Conservation (phyloP, 108 stramenopile genomes). For the Epithemia pelagica region DNA sequence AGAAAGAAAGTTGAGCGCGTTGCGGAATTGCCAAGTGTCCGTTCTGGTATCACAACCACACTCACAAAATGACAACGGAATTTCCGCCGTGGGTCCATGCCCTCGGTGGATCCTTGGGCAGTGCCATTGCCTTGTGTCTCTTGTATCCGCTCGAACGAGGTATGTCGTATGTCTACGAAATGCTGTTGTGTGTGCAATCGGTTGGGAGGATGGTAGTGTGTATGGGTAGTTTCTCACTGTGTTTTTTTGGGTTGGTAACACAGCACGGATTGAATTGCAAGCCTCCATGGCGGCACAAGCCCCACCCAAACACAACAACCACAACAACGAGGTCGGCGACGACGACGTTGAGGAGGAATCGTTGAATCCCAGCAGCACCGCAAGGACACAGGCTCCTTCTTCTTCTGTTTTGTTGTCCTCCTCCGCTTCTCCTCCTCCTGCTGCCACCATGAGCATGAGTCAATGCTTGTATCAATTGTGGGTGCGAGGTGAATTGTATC, state of each 20-base stretch:
- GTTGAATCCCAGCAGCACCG: not conserved
- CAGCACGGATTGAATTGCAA: not conserved
- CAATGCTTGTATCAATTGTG: not conserved
- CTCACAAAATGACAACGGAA: too few relatives aligned
- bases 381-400: too few relatives aligned
- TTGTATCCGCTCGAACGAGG: constrained; percentile 76
- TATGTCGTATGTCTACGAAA: constrained; percentile 55
- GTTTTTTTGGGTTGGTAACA: too few relatives aligned
- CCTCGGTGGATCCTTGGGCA: constrained; percentile 64
- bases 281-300: not conserved
- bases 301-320: constrained; percentile 2
- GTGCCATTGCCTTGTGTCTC: constrained; percentile 56
- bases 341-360: not conserved
- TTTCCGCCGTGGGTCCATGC: constrained; percentile 61
- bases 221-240: not conserved
- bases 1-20: too few relatives aligned
- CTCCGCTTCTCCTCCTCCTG: not conserved
- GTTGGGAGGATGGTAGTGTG: not conserved
- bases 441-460: not conserved
- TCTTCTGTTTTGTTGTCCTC: too few relatives aligned
- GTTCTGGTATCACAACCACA: too few relatives aligned
- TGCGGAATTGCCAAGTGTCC: too few relatives aligned
- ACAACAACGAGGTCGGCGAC: not conserved
- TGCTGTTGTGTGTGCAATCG: too few relatives aligned
- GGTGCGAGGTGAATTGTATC: constrained; percentile 39